Percentiles rank a stretch among this genome's conserved stretches.
Conservation (phyloP, 805 yeast genomes). For the Nakazawaea siamensis region DNA sequence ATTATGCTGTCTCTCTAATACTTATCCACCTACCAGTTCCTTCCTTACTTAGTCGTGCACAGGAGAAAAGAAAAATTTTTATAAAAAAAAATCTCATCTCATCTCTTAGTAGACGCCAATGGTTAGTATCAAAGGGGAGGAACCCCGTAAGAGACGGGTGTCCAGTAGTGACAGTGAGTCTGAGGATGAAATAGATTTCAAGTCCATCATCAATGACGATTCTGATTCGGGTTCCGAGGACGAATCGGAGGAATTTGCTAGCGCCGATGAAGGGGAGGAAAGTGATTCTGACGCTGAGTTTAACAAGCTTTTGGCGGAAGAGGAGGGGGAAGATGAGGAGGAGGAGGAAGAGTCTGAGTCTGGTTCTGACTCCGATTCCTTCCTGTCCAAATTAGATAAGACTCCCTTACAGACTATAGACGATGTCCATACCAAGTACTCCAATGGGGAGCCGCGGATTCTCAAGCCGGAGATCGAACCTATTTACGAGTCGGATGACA, state of each 20-base stretch:
- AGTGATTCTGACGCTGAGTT: constrained; percentile 57
- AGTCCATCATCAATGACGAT: constrained; percentile 13
- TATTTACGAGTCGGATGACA: constrained; percentile 89
- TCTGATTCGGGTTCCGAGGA: constrained; percentile 14
- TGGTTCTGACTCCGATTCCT: too few relatives aligned
- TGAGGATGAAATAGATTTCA: constrained; percentile 10
- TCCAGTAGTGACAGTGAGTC: too few relatives aligned
- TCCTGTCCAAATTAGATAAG: too few relatives aligned
- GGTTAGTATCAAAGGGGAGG: too few relatives aligned
- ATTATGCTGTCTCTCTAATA: too few relatives aligned
- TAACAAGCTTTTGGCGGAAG: constrained; percentile 50
- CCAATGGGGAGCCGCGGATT: constrained; percentile 77
- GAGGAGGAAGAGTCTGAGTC: constrained; percentile 23
- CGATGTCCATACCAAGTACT: constrained; percentile 38
- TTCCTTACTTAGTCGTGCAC: too few relatives aligned
- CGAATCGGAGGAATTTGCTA: constrained; percentile 11
- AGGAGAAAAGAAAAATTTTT: too few relatives aligned
- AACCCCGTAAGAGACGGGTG: too few relatives aligned
- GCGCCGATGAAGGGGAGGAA: constrained; percentile 18
- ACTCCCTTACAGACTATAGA: too few relatives aligned
- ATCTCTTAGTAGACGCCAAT: too few relatives aligned
- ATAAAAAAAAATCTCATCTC: too few relatives aligned
- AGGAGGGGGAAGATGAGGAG: constrained; percentile 18
- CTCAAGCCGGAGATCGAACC: constrained; percentile 90
- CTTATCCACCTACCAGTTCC: too few relatives aligned